Evolutionary conservation across 108 stramenopile genomes (phyloP), one percentile per base, ranked within the genome.

Genomic region (Conticribra weissflogii): DNA sequence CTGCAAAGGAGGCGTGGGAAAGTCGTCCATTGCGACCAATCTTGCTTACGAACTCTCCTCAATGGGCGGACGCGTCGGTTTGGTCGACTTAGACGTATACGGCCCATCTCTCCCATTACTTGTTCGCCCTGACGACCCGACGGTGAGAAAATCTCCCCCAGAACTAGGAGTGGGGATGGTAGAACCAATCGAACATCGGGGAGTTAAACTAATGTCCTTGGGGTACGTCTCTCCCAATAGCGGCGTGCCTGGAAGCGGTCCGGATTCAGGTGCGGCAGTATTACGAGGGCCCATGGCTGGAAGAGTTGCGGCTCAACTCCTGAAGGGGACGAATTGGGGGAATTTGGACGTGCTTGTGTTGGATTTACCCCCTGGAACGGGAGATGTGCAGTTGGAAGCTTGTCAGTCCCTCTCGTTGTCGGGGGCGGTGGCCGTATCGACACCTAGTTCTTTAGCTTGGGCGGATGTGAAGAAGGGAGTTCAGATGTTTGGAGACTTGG

Each of bases 301-400:
- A 5, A 79, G 90, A 64, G 97, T 98, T 2, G 95, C 98, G 1
- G 76, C 87, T 15, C 98, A 98, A 73, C 84, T 99, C 59, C 60
- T 98, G 22, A 87, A 93, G 56, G 90, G 92, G 23, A 99, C 99
- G 14, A 97, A 98, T 66, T 99, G 99, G 99, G 98, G 99, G 21
- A 86, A 96, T 31, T 78, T 99, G 36, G 99, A 99, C 78, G 91
- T 97, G 3, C 82, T 99, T 14, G 74, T 99, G 3, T 73, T 99
- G 16, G 99, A 99, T 73, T 68, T 99, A 79, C 99, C 99, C 5
- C 99, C 96, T 3, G 99, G 99, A 2, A 99, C 98, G 3, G 99
- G 99, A 0, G 99, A 99, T 78, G 96, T 99, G 0, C 97, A 98
- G 70, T 81, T 99, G 46, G 96, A 95, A 49, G 86, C 98, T 15